A percentile compares a stretch with the other conserved stretches of the same genome.
These are phyloP conservation scores for Apiospora hydei DNA, from an alignment of 2,329 filamentous ascomycete species.

Conservation along the genomic window DNA sequence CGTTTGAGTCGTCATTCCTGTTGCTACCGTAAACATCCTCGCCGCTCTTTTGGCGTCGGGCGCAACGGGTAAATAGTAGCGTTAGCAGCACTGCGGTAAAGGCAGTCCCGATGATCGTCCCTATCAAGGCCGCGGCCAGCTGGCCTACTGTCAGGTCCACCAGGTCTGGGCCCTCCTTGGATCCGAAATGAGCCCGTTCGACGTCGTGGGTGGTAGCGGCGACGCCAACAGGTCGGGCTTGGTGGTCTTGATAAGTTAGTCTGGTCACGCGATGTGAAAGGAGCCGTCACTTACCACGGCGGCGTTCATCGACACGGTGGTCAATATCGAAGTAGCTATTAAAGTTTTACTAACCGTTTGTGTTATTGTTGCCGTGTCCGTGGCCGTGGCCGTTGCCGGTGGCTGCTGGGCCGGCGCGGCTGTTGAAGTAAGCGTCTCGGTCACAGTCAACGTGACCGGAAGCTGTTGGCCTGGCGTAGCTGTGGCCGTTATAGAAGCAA, in stretches of 20 bases:
- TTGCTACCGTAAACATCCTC: not conserved
- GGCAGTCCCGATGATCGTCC: constrained; percentile 26
- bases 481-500: constrained; percentile 10
- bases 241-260: constrained; percentile 13
- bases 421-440: not conserved
- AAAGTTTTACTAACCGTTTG: not conserved
- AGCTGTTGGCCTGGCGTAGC: constrained; percentile 13
- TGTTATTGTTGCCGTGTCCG: not conserved
- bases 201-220: not conserved
- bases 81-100: constrained; percentile 23
- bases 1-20: not conserved
- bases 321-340: not conserved
- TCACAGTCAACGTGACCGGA: constrained; percentile 6
- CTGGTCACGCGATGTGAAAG: not conserved
- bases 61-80: not conserved
- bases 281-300: not conserved
- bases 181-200: not conserved
- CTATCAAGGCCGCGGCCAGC: constrained; percentile 24
- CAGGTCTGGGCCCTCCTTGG: not conserved
- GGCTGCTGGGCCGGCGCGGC: not conserved
- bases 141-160: constrained; percentile 24
- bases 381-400: not conserved
- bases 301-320: not conserved
- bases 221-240: not conserved
- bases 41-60: not conserved